Evolutionary conservation across 108 stramenopile genomes (phyloP).

Genomic region (Stephanodiscus minutulus): DNA sequence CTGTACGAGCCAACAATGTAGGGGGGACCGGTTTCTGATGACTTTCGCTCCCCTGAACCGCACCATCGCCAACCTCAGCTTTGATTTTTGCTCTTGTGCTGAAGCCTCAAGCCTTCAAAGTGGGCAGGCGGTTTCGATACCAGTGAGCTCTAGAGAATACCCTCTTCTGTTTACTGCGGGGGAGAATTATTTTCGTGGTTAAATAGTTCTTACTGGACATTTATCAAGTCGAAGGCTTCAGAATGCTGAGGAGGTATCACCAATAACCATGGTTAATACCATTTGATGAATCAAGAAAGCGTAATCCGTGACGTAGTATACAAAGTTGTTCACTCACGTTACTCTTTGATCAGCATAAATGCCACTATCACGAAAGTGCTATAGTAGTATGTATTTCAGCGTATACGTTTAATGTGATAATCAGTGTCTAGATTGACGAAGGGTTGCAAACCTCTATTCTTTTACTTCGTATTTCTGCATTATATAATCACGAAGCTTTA

Average conservation of each 20-base stretch:
- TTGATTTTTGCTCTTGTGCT: neutral
- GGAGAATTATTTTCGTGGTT: no score
- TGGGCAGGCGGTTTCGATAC: neutral
- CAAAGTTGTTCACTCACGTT: neutral
- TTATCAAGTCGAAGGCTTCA: no score
- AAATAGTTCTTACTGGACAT: no score
- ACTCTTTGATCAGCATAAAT: neutral
- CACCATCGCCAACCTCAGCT: neutral
- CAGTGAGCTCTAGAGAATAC: neutral
- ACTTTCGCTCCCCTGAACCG: neutral
- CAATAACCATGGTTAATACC: no score
- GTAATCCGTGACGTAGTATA: no score
- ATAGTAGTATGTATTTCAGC: neutral
- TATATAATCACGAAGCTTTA: constrained; percentile 62
- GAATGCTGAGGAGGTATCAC: no score
- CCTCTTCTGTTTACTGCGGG: no score
- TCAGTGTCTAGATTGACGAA: no score
- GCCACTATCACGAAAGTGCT: neutral
- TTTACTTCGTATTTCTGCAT: constrained; percentile 7
- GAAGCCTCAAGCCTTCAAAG: neutral
- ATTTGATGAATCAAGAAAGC: no score
- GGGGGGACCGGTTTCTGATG: neutral
- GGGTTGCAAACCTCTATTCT: neutral
- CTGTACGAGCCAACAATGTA: constrained; percentile 68
- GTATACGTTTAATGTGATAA: neutral